Evolutionary conservation across 192 early-diverging fungal species (phyloP), one percentile per base, ranked within the genome.

Genomic region (Backusella australiensis): DNA sequence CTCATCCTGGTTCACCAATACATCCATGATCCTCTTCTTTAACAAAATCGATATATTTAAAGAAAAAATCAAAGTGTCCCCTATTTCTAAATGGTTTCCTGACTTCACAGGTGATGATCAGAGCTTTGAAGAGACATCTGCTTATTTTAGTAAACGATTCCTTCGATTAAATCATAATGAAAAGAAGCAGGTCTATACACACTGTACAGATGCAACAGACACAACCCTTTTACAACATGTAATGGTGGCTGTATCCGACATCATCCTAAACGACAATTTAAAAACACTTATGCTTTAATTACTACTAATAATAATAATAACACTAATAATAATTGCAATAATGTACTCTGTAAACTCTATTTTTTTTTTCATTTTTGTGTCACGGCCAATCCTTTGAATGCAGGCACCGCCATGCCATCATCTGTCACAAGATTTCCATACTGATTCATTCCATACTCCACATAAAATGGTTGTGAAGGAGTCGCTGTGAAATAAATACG

Each of bases 31-130:
- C 38, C 59, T 90, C 9, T 90, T 90, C 59, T 66, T 90, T 67
- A 90, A 90, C 75, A 90, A 90, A 76, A 88, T 88, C 3, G 89
- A 90, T 73, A 86, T 90, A 29, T 90, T 90, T 65, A 78, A 83
- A 65, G 42, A 81, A 42, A 90, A 90, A 66, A 88, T 90, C 39
- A 11, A 72, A 17, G 49, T 69, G 8, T 84, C 85, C 0, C 80
- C 79, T 32, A 81, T 90, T 32, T 81, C 72, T n/a, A 72, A 69
- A 46, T 88, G 82, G 12, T 90, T 90, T 72, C 82, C 89, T 17
- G 89, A 90, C 65, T 90, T 87, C 44, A 73, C 75, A 72, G 89
- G 85, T 14, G 41, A 52, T 21, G 75, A 79, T 36, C 67, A 77
- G 32, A 63, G 14, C 14, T 70, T 69, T 34, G 36, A 79, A 72